These are phyloP conservation scores for Talaromyces piceae DNA, from an alignment of 2,329 filamentous ascomycete species.

Conservation along the genomic window DNA sequence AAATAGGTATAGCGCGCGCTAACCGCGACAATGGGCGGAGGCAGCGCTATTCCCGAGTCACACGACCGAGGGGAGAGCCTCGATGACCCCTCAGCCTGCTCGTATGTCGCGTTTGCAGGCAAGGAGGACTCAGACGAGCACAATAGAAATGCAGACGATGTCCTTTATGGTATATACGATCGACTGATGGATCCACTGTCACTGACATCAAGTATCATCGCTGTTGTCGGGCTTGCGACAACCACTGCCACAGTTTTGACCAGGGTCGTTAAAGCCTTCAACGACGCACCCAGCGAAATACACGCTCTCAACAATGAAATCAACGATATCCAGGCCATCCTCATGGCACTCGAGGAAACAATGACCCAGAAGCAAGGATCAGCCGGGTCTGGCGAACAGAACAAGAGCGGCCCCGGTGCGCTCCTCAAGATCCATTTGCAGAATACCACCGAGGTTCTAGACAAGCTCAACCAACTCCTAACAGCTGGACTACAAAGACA, in stretches of 20 bases:
- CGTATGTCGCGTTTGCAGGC: not conserved
- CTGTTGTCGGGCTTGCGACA: not conserved
- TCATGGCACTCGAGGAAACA: not conserved
- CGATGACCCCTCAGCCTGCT: not conserved
- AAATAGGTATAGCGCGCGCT: no score
- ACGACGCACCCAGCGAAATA: not conserved
- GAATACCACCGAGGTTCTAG: not conserved
- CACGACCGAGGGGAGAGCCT: not conserved
- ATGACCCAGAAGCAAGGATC: not conserved
- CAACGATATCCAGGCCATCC: not conserved
- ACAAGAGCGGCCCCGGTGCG: not conserved
- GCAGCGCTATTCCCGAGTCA: not conserved
- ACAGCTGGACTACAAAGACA: not conserved
- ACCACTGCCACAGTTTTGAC: not conserved
- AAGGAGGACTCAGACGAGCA: not conserved
- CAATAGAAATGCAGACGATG: not conserved
- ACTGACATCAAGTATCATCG: not conserved
- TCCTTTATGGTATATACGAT: not conserved
- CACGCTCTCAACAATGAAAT: not conserved
- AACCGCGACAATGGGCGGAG: not conserved
- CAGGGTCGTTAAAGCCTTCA: not conserved
- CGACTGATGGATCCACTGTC: not conserved
- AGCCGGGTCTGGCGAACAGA: not conserved
- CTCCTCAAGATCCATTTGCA: not conserved
- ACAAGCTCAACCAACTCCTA: not conserved